Evolutionary conservation across 192 early-diverging fungal genomes (phyloP).

Genomic region (Coemansia sp.): DNA sequence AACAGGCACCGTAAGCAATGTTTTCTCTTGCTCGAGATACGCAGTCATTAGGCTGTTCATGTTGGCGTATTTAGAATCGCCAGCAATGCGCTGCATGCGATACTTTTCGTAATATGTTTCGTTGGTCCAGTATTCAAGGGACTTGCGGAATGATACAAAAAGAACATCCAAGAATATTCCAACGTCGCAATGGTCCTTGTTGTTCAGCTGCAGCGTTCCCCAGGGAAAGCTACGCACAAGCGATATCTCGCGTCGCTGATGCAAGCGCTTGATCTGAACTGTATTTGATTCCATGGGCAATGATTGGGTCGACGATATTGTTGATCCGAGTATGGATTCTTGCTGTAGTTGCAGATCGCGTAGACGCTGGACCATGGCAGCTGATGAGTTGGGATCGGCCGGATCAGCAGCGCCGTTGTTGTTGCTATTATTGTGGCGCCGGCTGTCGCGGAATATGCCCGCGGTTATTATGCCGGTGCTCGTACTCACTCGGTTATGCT

Average conservation of each 20-base stretch:
- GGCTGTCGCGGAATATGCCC: constrained; percentile 34
- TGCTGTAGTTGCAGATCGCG: not conserved
- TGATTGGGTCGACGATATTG: constrained; percentile 13
- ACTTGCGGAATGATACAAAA: constrained; percentile 83
- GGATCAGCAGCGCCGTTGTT: not conserved
- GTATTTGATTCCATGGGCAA: constrained; percentile 11
- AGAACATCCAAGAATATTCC: constrained; percentile 79
- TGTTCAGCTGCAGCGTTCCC: constrained; percentile 90
- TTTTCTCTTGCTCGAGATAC: constrained; percentile 16
- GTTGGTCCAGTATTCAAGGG: constrained; percentile 83
- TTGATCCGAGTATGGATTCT: not conserved
- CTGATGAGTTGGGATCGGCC: not conserved
- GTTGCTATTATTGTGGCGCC: constrained; percentile 1
- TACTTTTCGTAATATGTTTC: constrained; percentile 86
- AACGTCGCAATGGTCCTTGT: constrained; percentile 90
- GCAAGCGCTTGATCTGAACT: constrained; percentile 25
- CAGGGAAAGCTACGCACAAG: constrained; percentile 85
- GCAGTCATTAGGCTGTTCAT: constrained; percentile 3
- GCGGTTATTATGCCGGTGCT: constrained; percentile 19
- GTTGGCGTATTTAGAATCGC: constrained; percentile 21
- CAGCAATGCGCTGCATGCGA: constrained; percentile 53
- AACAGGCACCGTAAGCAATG: constrained; percentile 7
- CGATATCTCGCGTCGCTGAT: constrained; percentile 50
- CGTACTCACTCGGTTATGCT: constrained; percentile 31
- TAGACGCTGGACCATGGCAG: not conserved